A percentile compares a stretch with the other conserved stretches of the same genome.
Conservation (phyloP, 148 eudicot genomes). For the Spergularia bocconei region DNA sequence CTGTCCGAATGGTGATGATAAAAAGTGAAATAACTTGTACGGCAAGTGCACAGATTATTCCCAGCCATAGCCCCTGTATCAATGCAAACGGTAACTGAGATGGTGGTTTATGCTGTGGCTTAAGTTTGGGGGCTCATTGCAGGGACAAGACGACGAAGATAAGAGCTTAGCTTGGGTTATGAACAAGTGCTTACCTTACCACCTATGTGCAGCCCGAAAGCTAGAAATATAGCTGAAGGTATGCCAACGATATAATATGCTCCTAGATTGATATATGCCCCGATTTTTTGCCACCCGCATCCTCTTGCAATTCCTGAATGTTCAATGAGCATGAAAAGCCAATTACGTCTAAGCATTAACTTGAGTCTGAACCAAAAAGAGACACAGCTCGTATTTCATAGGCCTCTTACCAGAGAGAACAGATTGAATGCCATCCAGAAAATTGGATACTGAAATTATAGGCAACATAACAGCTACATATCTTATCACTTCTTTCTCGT, state of each 20-base stretch:
- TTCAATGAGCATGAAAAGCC: background rate
- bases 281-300: slow-evolving; percentile 75
- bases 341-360: background rate
- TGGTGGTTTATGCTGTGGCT: background rate
- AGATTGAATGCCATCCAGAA: slow-evolving; percentile 61
- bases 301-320: slow-evolving; percentile 74
- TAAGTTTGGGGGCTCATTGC: no score
- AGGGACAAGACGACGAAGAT: no score
- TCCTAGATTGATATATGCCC: slow-evolving; percentile 79
- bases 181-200: slow-evolving; percentile 49
- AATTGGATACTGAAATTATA: slow-evolving; percentile 54
- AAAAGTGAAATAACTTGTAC: slow-evolving; percentile 64
- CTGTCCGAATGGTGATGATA: slow-evolving; percentile 42
- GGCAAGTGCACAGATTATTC: slow-evolving; percentile 62
- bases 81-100: background rate
- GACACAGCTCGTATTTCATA: background rate
- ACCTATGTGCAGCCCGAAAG: slow-evolving; percentile 62
- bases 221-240: slow-evolving; percentile 63
- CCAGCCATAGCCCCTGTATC: slow-evolving; percentile 73
- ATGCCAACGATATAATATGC: slow-evolving; percentile 84
- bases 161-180: background rate
- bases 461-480: slow-evolving; percentile 72
- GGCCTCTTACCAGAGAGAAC: slow-evolving; percentile 63
- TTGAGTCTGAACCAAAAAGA: background rate
- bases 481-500: slow-evolving; percentile 55